These are phyloP conservation scores for Starmerella vaccinii DNA, from an alignment of 805 yeast genomes.

Conservation along the genomic window DNA sequence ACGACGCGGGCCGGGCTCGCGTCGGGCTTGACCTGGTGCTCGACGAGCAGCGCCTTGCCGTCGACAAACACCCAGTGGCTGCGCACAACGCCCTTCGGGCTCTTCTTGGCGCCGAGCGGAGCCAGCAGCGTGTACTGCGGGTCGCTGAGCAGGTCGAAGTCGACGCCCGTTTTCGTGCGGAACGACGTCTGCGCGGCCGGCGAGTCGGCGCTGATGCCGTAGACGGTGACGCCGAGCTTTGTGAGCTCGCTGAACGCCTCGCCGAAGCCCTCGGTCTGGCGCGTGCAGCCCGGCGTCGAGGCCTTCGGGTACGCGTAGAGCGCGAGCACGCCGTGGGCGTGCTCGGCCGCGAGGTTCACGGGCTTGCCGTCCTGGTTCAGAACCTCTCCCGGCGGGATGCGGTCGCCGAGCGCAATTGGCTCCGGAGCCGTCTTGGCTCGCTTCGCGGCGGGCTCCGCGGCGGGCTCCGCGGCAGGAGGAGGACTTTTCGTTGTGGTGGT, in stretches of 20 bases:
- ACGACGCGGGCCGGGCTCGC: slow-evolving; percentile 29
- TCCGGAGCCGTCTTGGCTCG: slow-evolving; percentile 13
- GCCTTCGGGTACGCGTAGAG: slow-evolving; percentile 78
- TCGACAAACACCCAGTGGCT: slow-evolving; percentile 87
- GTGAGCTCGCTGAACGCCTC: slow-evolving; percentile 47
- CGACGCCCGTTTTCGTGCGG: slow-evolving; percentile 59
- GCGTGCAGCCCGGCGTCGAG: slow-evolving; percentile 91
- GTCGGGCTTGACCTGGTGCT: slow-evolving; percentile 42
- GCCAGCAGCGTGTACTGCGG: slow-evolving; percentile 60
- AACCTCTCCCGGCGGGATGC: slow-evolving; percentile 54
- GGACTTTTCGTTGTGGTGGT: too few relatives aligned
- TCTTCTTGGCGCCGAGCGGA: slow-evolving; percentile 71
- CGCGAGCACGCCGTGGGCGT: slow-evolving; percentile 36
- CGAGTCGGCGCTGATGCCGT: slow-evolving; percentile 78
- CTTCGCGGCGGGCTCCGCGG: slow-evolving; percentile 10
- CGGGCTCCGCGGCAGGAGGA: background rate
- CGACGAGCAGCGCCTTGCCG: slow-evolving; percentile 52
- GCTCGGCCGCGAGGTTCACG: slow-evolving; percentile 39
- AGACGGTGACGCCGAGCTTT: slow-evolving; percentile 46
- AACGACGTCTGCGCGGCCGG: slow-evolving; percentile 69
- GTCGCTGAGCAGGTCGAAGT: slow-evolving; percentile 67
- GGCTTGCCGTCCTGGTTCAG: slow-evolving; percentile 60
- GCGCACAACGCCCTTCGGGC: slow-evolving; percentile 65
- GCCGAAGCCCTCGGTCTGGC: slow-evolving; percentile 86
- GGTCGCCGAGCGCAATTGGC: slow-evolving; percentile 43